Conservation (phyloP, 2,329 filamentous ascomycete genomes). For the Pestalotiopsis sp. region DNA sequence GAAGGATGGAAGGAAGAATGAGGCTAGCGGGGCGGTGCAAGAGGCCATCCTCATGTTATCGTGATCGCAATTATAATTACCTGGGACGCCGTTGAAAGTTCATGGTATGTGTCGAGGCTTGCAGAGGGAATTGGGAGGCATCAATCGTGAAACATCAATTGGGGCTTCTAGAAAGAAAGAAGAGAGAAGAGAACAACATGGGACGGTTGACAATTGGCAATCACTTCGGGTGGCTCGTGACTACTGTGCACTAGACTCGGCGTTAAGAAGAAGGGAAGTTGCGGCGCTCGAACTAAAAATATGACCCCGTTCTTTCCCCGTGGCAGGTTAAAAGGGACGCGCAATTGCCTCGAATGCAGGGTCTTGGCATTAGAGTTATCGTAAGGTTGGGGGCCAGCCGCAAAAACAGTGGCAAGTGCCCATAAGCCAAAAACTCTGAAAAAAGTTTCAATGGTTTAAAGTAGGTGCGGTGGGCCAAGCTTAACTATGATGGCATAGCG, state of each 20-base stretch:
- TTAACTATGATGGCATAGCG: background rate
- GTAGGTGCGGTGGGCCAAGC: background rate
- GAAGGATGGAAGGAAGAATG: background rate
- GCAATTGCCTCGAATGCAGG: background rate
- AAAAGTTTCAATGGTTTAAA: background rate
- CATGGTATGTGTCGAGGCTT: background rate
- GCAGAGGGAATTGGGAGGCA: background rate
- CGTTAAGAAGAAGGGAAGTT: background rate
- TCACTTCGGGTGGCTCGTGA: too few species aligned
- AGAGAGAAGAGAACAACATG: background rate
- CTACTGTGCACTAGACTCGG: too few species aligned
- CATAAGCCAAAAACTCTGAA: background rate
- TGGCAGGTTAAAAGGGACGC: slow-evolving; percentile 5
- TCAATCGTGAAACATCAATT: background rate
- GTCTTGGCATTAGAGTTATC: slow-evolving; percentile 8
- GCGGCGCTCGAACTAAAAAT: background rate
- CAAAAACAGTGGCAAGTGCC: background rate
- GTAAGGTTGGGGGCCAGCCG: background rate
- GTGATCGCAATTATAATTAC: background rate
- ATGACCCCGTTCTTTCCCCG: background rate
- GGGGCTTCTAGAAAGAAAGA: background rate
- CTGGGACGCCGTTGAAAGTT: background rate
- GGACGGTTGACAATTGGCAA: background rate
- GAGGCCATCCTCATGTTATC: background rate
- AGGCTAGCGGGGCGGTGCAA: slow-evolving; percentile 6